Base-by-base conservation (phyloP, 257 asterid species). In the Solanum pinnatisectum region DNA sequence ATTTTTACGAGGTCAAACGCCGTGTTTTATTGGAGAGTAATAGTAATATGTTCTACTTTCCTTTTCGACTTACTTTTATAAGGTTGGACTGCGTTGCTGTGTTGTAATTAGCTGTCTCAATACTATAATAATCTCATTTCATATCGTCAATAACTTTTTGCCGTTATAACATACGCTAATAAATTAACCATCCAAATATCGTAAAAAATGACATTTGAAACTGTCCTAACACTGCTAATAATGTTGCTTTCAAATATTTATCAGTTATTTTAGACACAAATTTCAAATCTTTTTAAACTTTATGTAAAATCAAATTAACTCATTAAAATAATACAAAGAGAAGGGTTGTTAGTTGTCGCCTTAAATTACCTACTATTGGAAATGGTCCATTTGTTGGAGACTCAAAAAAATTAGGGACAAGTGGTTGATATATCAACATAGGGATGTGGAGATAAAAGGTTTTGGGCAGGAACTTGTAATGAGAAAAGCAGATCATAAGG, bases 1-100 rank as follows among this genome's bases (percentile, higher is more conserved):
- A 76, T 40, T 16, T 67, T 67, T 87, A 87, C 89, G 65, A 87
- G 83, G 89, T 87, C 89, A 87, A 87, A 87, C 60, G 74, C 88
- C 88, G 88, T 67, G 82, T 85, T 71, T 44, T 39, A 20, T 39
- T 44, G 71, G 0, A 63, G 32, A 52, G n/a, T n/a, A 81, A 5
- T 82, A 82, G 2, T n/a, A 81, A 8, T 49, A 82, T 81, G 18
- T 46, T 18, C 70, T 63, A 0, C 14, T 22, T 33, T 22, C 83
- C 18, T 74, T 72, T 72, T 18, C 14, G n/a, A 25, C 82, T 63
- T 85, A 44, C n/a, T 85, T 86, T 86, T 71, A 86, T 49, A 73
- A 86, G 56, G 42, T 82, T 30, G 12, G 42, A 6, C 70, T 82
- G 5, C 13, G 40, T 5, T 30, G 85, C 68, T 18, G 32, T 49